These are phyloP conservation scores for Neoscytalidium dimidiatum DNA, from an alignment of 2,329 filamentous ascomycete genomes.

Conservation along the genomic window DNA sequence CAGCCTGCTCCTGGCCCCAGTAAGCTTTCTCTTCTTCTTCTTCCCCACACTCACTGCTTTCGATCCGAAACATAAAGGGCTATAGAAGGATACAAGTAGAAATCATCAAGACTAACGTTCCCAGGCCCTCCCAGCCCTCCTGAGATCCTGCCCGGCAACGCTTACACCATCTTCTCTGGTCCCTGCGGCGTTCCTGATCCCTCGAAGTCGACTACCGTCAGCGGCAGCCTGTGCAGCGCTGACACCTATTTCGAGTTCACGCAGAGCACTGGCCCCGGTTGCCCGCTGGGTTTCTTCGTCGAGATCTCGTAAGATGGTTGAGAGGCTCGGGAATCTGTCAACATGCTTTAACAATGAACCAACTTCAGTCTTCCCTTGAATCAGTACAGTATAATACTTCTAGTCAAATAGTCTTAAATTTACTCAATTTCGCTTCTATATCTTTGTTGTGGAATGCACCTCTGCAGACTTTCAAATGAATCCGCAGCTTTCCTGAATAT, in stretches of 20 bases:
- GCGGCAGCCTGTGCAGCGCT: slow-evolving; percentile 24
- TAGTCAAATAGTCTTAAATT: too few relatives aligned
- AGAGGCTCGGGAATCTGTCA: too few relatives aligned
- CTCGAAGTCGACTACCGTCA: slow-evolving; percentile 19
- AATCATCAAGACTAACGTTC: not conserved
- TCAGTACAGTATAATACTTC: too few relatives aligned
- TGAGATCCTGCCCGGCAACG: slow-evolving; percentile 24
- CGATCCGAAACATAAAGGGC: too few relatives aligned
- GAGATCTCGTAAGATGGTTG: slow-evolving; percentile 16
- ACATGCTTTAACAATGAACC: not conserved
- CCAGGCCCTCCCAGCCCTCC: slow-evolving; percentile 24
- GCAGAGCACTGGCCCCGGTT: slow-evolving; percentile 23
- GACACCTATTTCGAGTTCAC: slow-evolving; percentile 25
- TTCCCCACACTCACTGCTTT: not conserved
- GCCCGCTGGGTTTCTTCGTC: slow-evolving; percentile 29
- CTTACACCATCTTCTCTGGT: slow-evolving; percentile 24
- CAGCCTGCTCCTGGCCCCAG: slow-evolving; percentile 25
- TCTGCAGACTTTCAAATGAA: too few relatives aligned
- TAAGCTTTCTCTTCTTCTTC: not conserved
- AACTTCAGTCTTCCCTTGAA: too few relatives aligned
- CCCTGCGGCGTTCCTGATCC: slow-evolving; percentile 22
- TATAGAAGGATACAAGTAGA: not conserved
- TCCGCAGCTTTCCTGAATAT: too few relatives aligned
- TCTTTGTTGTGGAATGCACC: too few relatives aligned
- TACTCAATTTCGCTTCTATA: too few relatives aligned